phyloP scores from a whole-genome alignment of 306 rosid species.

The Acacia confusa region DNA sequence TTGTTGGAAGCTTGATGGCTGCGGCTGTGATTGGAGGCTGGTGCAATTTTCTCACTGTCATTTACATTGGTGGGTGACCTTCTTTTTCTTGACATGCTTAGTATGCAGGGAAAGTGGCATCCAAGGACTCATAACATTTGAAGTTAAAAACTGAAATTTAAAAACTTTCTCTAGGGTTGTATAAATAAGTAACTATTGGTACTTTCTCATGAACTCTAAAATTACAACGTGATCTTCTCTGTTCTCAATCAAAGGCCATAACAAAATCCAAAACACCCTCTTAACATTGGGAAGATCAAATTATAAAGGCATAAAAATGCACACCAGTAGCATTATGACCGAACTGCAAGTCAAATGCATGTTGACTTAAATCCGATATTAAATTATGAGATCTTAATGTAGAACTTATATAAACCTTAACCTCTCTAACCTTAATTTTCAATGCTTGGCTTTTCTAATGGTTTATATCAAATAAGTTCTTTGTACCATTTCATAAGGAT shows the following conservation, averaged over 20 bases:
- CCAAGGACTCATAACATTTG: not conserved
- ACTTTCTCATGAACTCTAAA: not conserved
- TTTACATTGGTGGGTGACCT: constrained; percentile 72
- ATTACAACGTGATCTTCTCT: not conserved
- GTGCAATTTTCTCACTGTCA: constrained; percentile 88
- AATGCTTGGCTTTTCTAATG: not conserved
- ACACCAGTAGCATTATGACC: not conserved
- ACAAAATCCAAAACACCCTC: not conserved
- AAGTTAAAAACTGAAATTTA: not conserved
- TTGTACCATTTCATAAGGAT: not conserved
- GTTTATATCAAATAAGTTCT: not conserved
- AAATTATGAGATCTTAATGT: not conserved
- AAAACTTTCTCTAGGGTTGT: not conserved
- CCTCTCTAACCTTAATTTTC: not conserved
- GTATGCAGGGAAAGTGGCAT: not conserved
- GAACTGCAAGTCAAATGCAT: not conserved
- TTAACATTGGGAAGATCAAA: not conserved
- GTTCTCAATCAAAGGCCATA: not conserved
- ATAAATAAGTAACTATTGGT: not conserved
- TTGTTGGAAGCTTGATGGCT: constrained; percentile 58
- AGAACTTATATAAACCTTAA: not conserved
- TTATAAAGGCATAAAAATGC: not conserved
- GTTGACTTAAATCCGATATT: not conserved
- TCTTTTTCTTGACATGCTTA: constrained; percentile 14
- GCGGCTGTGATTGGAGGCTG: constrained; percentile 89